phyloP scores from a whole-genome alignment of 768 basidiomycete species.

The Leccinum boreale region DNA sequence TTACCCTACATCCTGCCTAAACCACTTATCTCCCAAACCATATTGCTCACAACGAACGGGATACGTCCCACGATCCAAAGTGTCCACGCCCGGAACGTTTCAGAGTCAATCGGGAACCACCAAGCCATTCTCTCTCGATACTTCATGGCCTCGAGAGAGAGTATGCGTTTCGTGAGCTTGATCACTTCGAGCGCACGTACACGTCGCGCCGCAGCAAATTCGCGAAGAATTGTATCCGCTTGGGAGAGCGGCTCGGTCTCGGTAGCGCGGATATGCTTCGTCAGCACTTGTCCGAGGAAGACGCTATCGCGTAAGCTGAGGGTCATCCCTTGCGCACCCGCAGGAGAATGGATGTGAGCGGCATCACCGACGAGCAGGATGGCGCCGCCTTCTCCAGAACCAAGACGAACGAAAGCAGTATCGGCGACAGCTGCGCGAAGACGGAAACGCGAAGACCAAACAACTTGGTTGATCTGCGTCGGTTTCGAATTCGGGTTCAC shows the following conservation, averaged over 20 bases:
- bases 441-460: constrained; percentile 28
- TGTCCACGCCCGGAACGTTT: constrained; percentile 24
- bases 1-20: constrained; percentile 13
- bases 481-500: no score
- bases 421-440: constrained; percentile 44
- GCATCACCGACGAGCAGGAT: constrained; percentile 32
- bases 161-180: constrained; percentile 36
- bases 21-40: constrained; percentile 22
- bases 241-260: constrained; percentile 7
- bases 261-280: constrained; percentile 29
- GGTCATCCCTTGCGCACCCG: no score
- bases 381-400: constrained; percentile 11
- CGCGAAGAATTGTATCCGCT: constrained; percentile 33
- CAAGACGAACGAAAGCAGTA: constrained; percentile 33
- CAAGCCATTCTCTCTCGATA: constrained; percentile 1
- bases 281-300: constrained; percentile 40
- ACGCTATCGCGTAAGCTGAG: constrained; percentile 8
- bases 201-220: constrained; percentile 37
- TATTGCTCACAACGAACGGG: constrained; percentile 5
- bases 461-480: no score
- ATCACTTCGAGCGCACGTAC: constrained; percentile 43
- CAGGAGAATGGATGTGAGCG: no score
- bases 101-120: constrained; percentile 27
- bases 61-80: constrained; percentile 22
- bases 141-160: constrained; percentile 20